phyloP scores from a whole-genome alignment of 2,329 filamentous ascomycete genomes.

The Thielaviopsis euricoi region DNA sequence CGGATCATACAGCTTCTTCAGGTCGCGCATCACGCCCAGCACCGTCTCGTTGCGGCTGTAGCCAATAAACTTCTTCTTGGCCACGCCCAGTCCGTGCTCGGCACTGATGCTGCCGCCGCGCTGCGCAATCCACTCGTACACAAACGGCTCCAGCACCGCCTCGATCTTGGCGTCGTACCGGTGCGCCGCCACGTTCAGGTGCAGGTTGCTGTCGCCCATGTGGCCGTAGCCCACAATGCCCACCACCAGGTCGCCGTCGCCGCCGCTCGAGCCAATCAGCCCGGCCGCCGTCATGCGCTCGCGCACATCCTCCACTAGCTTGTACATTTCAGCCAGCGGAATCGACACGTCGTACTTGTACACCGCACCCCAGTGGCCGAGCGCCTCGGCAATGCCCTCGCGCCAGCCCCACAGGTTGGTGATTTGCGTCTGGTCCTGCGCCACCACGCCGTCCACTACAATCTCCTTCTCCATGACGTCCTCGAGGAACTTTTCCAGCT shows the following conservation, averaged over 20 bases:
- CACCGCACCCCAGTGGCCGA: constrained; percentile 81
- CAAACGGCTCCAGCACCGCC: constrained; percentile 75
- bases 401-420: constrained; percentile 78
- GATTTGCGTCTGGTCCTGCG: constrained; percentile 84
- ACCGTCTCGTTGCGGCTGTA: constrained; percentile 83
- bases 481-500: constrained; percentile 80
- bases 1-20: constrained; percentile 88
- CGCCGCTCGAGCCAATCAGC: constrained; percentile 56
- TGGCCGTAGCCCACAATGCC: constrained; percentile 94
- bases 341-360: constrained; percentile 99
- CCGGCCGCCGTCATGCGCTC: constrained; percentile 56
- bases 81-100: constrained; percentile 83
- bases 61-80: constrained; percentile 89
- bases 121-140: constrained; percentile 92
- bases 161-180: constrained; percentile 80
- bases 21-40: constrained; percentile 81
- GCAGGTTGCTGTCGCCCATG: constrained; percentile 93
- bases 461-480: constrained; percentile 79
- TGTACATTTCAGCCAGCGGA: constrained; percentile 72
- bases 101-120: constrained; percentile 87
- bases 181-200: constrained; percentile 75
- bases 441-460: constrained; percentile 76
- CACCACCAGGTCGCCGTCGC: constrained; percentile 40
- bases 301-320: constrained; percentile 71
- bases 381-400: constrained; percentile 78